Evolutionary conservation across 108 stramenopile species (phyloP).

Genomic region (Skeletonema grethae): DNA sequence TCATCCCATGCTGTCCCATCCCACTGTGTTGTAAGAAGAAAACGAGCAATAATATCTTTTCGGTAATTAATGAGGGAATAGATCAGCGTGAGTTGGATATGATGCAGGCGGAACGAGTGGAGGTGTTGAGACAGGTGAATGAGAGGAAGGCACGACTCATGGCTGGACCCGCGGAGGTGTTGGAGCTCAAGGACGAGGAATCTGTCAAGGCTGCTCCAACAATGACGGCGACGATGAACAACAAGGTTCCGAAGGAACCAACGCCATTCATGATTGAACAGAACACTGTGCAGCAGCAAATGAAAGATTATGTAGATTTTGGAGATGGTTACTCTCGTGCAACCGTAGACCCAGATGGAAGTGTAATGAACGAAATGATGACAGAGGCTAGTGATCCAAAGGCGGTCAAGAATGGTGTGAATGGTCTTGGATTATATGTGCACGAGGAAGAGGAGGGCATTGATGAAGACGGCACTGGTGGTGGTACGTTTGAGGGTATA

Average conservation of each 20-base stretch:
- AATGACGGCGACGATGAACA: background rate
- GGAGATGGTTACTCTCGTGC: constrained; percentile 7
- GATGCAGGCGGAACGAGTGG: constrained; percentile 39
- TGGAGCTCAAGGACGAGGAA: constrained; percentile 23
- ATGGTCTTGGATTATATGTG: constrained; percentile 2
- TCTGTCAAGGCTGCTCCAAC: background rate
- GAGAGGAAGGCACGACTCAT: constrained; percentile 32
- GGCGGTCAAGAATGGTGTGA: background rate
- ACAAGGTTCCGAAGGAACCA: background rate
- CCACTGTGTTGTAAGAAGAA: constrained; percentile 42
- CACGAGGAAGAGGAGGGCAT: background rate
- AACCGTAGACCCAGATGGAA: constrained; percentile 20
- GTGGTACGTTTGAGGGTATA: background rate
- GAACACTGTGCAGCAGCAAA: constrained; percentile 10
- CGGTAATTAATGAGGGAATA: constrained; percentile 45
- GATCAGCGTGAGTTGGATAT: constrained; percentile 43
- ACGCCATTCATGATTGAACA: background rate
- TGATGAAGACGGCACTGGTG: constrained; percentile 1
- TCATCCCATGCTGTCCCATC: constrained; percentile 35
- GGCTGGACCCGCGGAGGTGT: constrained; percentile 31
- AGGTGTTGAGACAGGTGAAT: constrained; percentile 26
- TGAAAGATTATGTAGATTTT: constrained; percentile 2
- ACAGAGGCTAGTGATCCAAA: constrained; percentile 21
- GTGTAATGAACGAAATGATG: constrained; percentile 14
- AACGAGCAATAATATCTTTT: constrained; percentile 32